Conservation (phyloP, 495 filamentous ascomycete genomes). For the Thozetella sp. region DNA sequence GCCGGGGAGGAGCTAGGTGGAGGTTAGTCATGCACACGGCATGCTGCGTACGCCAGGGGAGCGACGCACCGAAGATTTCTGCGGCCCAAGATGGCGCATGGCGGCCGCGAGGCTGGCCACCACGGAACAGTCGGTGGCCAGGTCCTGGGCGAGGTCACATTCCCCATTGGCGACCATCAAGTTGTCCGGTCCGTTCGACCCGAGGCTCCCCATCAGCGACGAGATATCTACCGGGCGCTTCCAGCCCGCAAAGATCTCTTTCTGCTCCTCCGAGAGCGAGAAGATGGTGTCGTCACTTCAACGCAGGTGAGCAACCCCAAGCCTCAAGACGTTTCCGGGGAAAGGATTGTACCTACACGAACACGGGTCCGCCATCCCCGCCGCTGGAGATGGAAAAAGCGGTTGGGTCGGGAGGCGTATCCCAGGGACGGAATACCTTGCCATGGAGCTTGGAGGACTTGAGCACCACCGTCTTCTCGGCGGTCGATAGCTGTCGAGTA, state of each 20-base stretch:
- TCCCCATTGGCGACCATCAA: conserved; percentile 55
- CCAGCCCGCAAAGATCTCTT: conserved; percentile 77
- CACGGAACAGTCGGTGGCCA: conserved; percentile 94
- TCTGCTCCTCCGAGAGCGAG: conserved; percentile 72
- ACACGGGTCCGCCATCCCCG: conserved; percentile 29
- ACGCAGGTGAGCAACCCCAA: not conserved
- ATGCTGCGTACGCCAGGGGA: not conserved
- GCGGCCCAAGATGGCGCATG: conserved; percentile 42
- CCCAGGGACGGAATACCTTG: conserved; percentile 83
- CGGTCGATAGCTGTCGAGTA: conserved; percentile 63
- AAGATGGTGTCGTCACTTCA: conserved; percentile 67
- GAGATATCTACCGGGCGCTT: conserved; percentile 67
- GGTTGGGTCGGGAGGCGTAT: conserved; percentile 48
- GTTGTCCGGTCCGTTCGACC: conserved; percentile 22
- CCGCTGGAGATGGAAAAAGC: conserved; percentile 53
- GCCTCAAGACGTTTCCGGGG: conserved; percentile 4
- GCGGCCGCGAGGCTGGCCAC: conserved; percentile 92
- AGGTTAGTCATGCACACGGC: not conserved
- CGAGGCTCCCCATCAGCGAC: not conserved
- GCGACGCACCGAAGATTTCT: conserved; percentile 27
- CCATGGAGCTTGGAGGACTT: conserved; percentile 79
- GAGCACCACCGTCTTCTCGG: conserved; percentile 78
- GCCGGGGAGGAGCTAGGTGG: conserved; percentile 61
- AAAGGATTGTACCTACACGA: conserved; percentile 2
- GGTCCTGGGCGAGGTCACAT: conserved; percentile 88